Conservation (phyloP, 148 eudicot species). For the Simmondsia chinensis region DNA sequence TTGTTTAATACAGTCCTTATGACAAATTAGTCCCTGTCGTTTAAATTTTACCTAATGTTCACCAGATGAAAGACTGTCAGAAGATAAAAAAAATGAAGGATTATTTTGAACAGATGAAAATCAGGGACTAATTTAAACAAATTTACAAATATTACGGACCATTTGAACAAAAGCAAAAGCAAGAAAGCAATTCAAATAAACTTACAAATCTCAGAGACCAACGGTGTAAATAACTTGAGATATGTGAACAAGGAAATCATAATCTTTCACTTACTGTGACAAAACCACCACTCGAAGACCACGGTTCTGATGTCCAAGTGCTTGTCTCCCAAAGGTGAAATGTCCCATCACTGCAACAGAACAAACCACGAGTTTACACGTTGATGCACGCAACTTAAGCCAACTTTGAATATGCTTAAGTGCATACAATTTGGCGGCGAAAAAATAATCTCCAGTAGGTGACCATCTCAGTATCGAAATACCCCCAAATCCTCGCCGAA, state of each 20-base stretch:
- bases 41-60: too few relatives aligned
- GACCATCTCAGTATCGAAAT: slow-evolving; percentile 91
- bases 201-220: slow-evolving; percentile 2
- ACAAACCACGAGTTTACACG: neutral
- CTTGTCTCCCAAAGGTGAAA: slow-evolving; percentile 98
- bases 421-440: slow-evolving; percentile 87
- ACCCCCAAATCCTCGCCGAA: slow-evolving; percentile 92
- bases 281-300: slow-evolving; percentile 89
- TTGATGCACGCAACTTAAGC: neutral
- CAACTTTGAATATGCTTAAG: slow-evolving; percentile 1
- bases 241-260: neutral
- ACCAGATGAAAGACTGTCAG: too few relatives aligned
- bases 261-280: slow-evolving; percentile 59
- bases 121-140: too few relatives aligned
- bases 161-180: too few relatives aligned
- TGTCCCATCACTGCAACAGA: slow-evolving; percentile 77
- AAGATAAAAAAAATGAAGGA: too few relatives aligned
- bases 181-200: too few relatives aligned
- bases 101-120: too few relatives aligned
- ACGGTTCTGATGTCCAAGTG: slow-evolving; percentile 90
- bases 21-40: too few relatives aligned
- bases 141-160: too few relatives aligned
- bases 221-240: neutral
- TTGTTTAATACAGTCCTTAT: too few relatives aligned
- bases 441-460: slow-evolving; percentile 88